A percentile compares a stretch with the other conserved stretches of the same genome.
Evolutionary conservation across 2,329 filamentous ascomycete species (phyloP).

Genomic region (Xenoacremonium recifei): DNA sequence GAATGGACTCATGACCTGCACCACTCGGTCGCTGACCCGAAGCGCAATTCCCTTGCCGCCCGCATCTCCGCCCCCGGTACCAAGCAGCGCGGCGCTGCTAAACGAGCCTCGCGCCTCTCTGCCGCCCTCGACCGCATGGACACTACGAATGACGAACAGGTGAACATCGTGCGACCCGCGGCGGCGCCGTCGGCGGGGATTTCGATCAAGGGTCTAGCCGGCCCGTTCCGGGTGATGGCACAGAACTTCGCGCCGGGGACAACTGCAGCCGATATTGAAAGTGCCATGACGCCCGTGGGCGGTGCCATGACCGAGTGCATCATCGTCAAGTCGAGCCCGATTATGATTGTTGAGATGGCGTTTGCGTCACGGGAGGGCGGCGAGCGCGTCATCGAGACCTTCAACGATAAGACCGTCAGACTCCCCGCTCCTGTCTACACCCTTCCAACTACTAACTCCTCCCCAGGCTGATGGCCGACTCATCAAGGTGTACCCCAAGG

Average conservation of each 20-base stretch:
- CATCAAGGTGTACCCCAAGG: slow-evolving; percentile 71
- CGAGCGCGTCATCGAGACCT: slow-evolving; percentile 70
- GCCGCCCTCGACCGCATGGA: slow-evolving; percentile 44
- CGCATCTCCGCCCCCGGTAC: slow-evolving; percentile 43
- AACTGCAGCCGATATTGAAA: slow-evolving; percentile 79
- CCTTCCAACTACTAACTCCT: neutral
- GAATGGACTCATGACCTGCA: slow-evolving; percentile 75
- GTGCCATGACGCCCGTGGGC: slow-evolving; percentile 74
- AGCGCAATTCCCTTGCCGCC: slow-evolving; percentile 41
- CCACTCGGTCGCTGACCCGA: slow-evolving; percentile 37
- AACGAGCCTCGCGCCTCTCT: slow-evolving; percentile 38
- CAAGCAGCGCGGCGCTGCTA: slow-evolving; percentile 21
- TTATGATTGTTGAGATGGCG: slow-evolving; percentile 74
- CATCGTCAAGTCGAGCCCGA: slow-evolving; percentile 65
- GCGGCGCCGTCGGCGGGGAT: slow-evolving; percentile 47
- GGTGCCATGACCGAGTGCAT: slow-evolving; percentile 67
- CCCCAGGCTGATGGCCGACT: slow-evolving; percentile 69
- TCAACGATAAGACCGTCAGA: slow-evolving; percentile 75
- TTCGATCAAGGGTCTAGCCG: slow-evolving; percentile 70
- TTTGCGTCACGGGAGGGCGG: slow-evolving; percentile 72
- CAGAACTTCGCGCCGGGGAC: slow-evolving; percentile 83
- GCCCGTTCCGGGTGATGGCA: slow-evolving; percentile 70
- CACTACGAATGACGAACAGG: slow-evolving; percentile 31
- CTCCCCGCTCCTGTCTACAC: neutral
- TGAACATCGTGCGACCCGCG: slow-evolving; percentile 30